Evolutionary conservation across 352 stramenopile species (phyloP), one percentile per base, ranked within the genome.

Genomic region (Thalassiosira mediterranea): DNA sequence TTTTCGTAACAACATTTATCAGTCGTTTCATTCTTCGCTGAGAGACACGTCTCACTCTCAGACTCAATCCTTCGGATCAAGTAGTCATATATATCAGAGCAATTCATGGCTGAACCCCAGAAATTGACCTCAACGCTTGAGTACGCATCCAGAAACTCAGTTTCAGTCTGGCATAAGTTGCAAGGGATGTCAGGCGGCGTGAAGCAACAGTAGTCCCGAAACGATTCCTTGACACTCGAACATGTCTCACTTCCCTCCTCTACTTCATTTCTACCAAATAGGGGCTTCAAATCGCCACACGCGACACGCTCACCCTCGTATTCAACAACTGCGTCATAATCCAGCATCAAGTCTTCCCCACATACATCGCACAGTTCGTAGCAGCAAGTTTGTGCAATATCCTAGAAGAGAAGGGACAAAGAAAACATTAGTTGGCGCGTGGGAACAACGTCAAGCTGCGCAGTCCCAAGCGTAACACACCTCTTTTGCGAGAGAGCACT

Each of bases 1-100:
- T 81, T 87, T 29, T 87, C 67, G 44, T 87, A 87, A 32, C 79
- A 87, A 29, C 79, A 87, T 3, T 87, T 44, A 49, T 40, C n/a
- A 28, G 53, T 42, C 8, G 62, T 63, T 37, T 67, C 60, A 29
- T 87, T 60, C 53, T 81, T 82, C 4, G 79, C 54, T 44, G 63
- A 73, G n/a, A 54, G 68, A 69, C 79, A 87, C 17, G 69, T 81
- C 0, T 77, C 64, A 63, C 59, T 81, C 23, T 83, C 67, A 17
- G 66, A 81, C 57, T 87, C 79, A 17, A 83, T 71, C 48, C 72
- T 76, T 59, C 71, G 51, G 38, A 86, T 68, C 38, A 86, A 69
- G 37, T 82, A 86, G 47, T 86, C 72, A 42, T 86, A 86, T 2
- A 79, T 65, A 69, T 86, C 69, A n/a, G 67, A 80, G 51, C 78